Conservation (phyloP, 495 filamentous ascomycete genomes). For the Xylaria telfairii region DNA sequence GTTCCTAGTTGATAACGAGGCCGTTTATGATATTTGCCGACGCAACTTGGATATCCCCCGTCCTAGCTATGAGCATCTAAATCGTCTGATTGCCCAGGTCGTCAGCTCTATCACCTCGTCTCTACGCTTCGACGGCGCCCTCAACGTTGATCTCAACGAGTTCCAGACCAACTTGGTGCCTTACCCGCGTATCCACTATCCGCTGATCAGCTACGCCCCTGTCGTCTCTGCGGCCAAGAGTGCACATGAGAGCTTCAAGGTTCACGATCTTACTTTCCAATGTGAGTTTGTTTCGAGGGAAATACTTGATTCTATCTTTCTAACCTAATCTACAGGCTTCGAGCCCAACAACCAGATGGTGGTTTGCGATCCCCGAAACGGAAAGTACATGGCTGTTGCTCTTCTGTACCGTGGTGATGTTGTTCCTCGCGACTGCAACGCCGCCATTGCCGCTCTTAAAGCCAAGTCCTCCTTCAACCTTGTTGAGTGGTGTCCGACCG, state of each 20-base stretch:
- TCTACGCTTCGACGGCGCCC: slow-evolving; percentile 86
- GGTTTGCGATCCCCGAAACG: slow-evolving; percentile 87
- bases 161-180: slow-evolving; percentile 96
- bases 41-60: slow-evolving; percentile 88
- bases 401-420: slow-evolving; percentile 90
- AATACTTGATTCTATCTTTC: not conserved
- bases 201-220: slow-evolving; percentile 86
- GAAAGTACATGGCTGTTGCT: slow-evolving; percentile 94
- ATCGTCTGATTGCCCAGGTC: slow-evolving; percentile 89
- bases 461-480: slow-evolving; percentile 88
- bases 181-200: slow-evolving; percentile 91
- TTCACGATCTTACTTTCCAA: slow-evolving; percentile 84
- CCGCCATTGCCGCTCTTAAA: slow-evolving; percentile 81
- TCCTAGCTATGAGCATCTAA: slow-evolving; percentile 85
- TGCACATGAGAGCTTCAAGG: slow-evolving; percentile 90
- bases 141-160: slow-evolving; percentile 92
- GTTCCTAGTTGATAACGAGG: slow-evolving; percentile 92
- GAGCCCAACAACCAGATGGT: slow-evolving; percentile 98
- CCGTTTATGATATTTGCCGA: slow-evolving; percentile 91
- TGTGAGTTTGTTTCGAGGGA: slow-evolving; percentile 56
- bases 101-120: slow-evolving; percentile 92
- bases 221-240: slow-evolving; percentile 83
- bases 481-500: slow-evolving; percentile 95
- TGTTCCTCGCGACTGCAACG: slow-evolving; percentile 82
- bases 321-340: slow-evolving; percentile 61